Conservation (phyloP, 108 stramenopile species). For the Discostella pseudostelligera region DNA sequence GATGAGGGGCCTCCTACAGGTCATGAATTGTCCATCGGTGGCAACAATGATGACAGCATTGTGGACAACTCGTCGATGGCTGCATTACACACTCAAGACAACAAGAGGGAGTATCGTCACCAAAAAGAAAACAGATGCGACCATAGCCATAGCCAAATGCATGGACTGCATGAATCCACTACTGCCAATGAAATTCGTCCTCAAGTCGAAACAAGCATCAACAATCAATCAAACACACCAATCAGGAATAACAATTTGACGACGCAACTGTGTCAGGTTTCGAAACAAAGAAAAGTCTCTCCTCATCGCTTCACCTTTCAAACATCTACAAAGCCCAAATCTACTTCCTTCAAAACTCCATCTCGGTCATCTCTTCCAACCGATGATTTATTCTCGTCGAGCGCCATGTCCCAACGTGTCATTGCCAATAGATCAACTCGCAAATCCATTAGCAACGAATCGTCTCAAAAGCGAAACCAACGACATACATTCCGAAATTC, state of each 20-base stretch:
- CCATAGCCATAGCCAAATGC: not conserved
- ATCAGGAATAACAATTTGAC: not conserved
- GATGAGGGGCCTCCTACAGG: too few relatives aligned
- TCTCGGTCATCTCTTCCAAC: constrained; percentile 10
- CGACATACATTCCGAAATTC: constrained; percentile 30
- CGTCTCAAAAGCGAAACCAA: not conserved
- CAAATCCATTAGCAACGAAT: constrained; percentile 11
- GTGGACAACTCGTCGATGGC: too few relatives aligned
- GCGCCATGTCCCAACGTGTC: not conserved
- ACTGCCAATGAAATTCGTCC: not conserved
- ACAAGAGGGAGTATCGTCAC: too few relatives aligned
- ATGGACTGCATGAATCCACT: not conserved
- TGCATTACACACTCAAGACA: too few relatives aligned
- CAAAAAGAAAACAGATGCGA: too few relatives aligned
- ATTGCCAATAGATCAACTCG: not conserved
- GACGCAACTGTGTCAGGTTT: constrained; percentile 3
- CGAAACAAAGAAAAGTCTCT: not conserved
- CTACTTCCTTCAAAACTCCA: constrained; percentile 13
- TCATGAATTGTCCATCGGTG: too few relatives aligned
- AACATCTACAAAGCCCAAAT: constrained; percentile 8
- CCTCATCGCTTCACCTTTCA: constrained; percentile 23
- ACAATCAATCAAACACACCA: not conserved
- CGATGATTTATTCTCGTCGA: constrained; percentile 1
- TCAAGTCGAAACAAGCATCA: not conserved
- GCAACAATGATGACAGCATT: too few relatives aligned